Base-by-base conservation (phyloP, 768 basidiomycete species). In the Rhodotorula paludigena region DNA sequence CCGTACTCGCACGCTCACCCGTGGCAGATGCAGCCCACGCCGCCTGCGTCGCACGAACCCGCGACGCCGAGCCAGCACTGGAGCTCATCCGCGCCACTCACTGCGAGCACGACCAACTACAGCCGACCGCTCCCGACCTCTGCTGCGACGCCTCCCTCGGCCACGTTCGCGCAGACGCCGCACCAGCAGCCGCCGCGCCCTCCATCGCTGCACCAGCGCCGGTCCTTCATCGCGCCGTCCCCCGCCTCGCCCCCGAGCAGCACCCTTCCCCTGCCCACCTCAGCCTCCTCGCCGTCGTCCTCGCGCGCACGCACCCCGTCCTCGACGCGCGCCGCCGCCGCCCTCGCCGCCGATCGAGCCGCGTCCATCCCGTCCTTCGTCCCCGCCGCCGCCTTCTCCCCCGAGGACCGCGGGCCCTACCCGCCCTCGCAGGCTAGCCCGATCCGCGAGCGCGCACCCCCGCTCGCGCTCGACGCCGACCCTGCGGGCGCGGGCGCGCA, bases 361-460 rank as follows among this genome's bases (percentile, higher is more conserved):
- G n/a, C 25, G 32, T 39, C 33, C 32, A 58, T 60, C 39, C 65
- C 65, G 7, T 12, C 65, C 0, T 66, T 66, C 47, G n/a, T 28
- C 12, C 59, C 65, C 38, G 65, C 65, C 1, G 5, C 47, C 4
- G 58, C 65, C 28, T 66, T 66, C 41, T 66, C 65, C 3, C 36
- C 48, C 25, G 23, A 32, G 38, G 65, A 66, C 38, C 47, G 61
- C 2, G 65, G 62, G 10, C 69, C 65, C 11, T 64, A 71, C 48
- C 69, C 69, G 20, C 69, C 69, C 4, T 55, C 64, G 45, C 47
- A 41, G 10, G 8, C 18, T 8, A 38, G 25, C 28, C 36, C 57
- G 20, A 33, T 32, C 1, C 28, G 56, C 20, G 41, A n/a, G 47
- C 48, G 36, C 33, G 38, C 14, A 30, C 20, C 21, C n/a, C 12